A percentile compares a stretch with the other conserved stretches of the same genome.
Evolutionary conservation across 75 land plant genomes (phyloP).

Genomic region (Isoetes taiwanensis): DNA sequence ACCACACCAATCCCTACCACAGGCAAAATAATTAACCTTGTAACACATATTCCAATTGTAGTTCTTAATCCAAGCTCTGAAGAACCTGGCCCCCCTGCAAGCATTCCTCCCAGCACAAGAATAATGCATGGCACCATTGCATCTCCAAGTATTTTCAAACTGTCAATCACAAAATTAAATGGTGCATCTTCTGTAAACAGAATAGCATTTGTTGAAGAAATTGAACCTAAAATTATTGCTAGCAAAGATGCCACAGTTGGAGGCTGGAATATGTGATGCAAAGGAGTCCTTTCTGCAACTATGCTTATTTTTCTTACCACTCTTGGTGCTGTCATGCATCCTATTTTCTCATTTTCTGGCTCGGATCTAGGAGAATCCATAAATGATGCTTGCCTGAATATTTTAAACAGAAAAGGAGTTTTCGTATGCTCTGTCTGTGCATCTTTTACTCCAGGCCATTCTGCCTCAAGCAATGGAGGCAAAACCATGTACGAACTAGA

Average conservation of each 20-base stretch:
- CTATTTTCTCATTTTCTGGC: no score
- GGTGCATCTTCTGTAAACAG: slow-evolving; percentile 64
- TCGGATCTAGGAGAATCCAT: no score
- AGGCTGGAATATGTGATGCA: slow-evolving; percentile 67
- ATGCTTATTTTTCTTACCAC: slow-evolving; percentile 57
- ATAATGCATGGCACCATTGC: slow-evolving; percentile 77
- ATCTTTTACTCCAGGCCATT: slow-evolving; percentile 76
- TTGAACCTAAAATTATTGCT: slow-evolving; percentile 50
- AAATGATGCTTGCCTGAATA: slow-evolving; percentile 45
- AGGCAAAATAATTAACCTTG: slow-evolving; percentile 70
- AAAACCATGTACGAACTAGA: no score
- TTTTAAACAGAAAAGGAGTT: slow-evolving; percentile 55
- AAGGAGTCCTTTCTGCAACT: slow-evolving; percentile 73
- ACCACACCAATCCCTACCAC: slow-evolving; percentile 56
- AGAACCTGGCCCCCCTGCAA: slow-evolving; percentile 61
- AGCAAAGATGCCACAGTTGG: slow-evolving; percentile 76
- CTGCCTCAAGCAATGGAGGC: slow-evolving; percentile 63
- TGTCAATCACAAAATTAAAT: slow-evolving; percentile 46
- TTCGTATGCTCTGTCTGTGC: slow-evolving; percentile 54
- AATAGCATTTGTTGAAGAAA: slow-evolving; percentile 33
- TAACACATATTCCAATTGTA: slow-evolving; percentile 46
- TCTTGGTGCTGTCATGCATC: slow-evolving; percentile 60
- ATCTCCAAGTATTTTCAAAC: slow-evolving; percentile 52
- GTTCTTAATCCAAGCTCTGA: slow-evolving; percentile 62
- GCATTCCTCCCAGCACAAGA: slow-evolving; percentile 73